A percentile compares a stretch with the other conserved stretches of the same genome.
phyloP scores from a whole-genome alignment of 805 yeast genomes.

The Metschnikowia colocasiae region DNA sequence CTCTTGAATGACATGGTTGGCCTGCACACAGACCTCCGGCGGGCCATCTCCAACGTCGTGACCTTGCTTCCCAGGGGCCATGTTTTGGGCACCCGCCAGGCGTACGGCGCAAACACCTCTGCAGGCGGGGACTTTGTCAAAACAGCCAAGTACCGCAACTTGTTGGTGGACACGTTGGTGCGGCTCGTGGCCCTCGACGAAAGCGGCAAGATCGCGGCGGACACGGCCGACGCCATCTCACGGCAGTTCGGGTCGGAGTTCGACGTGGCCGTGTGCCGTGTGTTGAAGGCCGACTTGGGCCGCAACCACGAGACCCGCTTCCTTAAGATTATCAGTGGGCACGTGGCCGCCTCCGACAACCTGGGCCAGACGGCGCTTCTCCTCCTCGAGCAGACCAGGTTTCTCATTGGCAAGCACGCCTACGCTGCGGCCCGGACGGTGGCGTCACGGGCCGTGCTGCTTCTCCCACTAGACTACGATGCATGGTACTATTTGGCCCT shows the following conservation, averaged over 20 bases:
- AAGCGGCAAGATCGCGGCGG: constrained; percentile 25
- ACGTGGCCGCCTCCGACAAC: constrained; percentile 21
- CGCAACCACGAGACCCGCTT: constrained; percentile 47
- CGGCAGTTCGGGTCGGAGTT: constrained; percentile 14
- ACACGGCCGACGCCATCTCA: constrained; percentile 39
- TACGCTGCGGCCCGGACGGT: constrained; percentile 53
- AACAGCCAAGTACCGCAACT: constrained; percentile 43
- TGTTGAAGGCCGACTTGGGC: constrained; percentile 29
- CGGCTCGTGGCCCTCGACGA: constrained; percentile 41
- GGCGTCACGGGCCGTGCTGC: constrained; percentile 57
- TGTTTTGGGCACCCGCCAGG: constrained; percentile 42
- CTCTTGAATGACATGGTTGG: constrained; percentile 34
- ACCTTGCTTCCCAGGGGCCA: constrained; percentile 46
- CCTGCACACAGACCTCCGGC: constrained; percentile 25
- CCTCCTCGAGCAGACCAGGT: constrained; percentile 60
- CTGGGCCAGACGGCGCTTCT: constrained; percentile 54
- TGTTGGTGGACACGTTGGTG: constrained; percentile 49
- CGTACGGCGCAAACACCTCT: constrained; percentile 29
- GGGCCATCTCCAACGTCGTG: constrained; percentile 38
- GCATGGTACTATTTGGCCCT: constrained; percentile 67
- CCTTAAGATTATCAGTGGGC: constrained; percentile 39
- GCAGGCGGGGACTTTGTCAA: constrained; percentile 28
- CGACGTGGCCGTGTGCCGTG: constrained; percentile 36
- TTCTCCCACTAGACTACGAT: constrained; percentile 73
- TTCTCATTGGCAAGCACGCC: constrained; percentile 52